phyloP scores from a whole-genome alignment of 495 filamentous ascomycete species.

The Recurvomyces mirabilis region DNA sequence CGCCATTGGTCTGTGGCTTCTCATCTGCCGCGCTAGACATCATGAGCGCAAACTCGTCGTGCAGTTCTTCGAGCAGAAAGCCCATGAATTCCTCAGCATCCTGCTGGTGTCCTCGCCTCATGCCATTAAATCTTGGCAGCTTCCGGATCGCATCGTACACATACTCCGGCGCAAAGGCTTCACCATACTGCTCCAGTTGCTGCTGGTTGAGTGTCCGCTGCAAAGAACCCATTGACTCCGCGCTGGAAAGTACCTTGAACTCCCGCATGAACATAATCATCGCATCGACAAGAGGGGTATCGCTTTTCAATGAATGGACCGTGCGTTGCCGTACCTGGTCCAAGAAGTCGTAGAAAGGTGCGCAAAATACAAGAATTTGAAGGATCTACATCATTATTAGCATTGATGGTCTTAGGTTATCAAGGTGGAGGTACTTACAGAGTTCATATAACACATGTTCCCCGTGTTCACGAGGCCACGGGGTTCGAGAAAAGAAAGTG shows the following conservation, averaged over 20 bases:
- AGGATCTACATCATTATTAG: conserved; percentile 49
- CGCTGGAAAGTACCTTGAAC: conserved; percentile 74
- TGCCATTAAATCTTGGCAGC: conserved; percentile 77
- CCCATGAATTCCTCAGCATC: conserved; percentile 97
- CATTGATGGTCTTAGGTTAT: not conserved
- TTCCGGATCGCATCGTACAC: conserved; percentile 86
- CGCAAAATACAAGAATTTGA: conserved; percentile 84
- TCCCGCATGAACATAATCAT: conserved; percentile 97
- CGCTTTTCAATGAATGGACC: conserved; percentile 82
- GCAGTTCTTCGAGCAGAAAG: conserved; percentile 81
- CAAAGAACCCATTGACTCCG: conserved; percentile 61
- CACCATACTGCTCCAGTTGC: conserved; percentile 83
- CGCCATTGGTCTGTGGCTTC: conserved; percentile 26
- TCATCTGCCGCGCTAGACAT: conserved; percentile 37
- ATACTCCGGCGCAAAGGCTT: conserved; percentile 85
- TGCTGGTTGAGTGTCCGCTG: conserved; percentile 60
- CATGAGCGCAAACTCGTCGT: conserved; percentile 78
- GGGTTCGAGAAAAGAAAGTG: conserved; percentile 80
- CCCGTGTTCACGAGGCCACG: conserved; percentile 91
- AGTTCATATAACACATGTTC: conserved; percentile 99
- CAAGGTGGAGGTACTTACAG: conserved; percentile 45
- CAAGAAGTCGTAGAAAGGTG: conserved; percentile 88
- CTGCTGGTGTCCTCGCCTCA: conserved; percentile 95
- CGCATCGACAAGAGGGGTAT: conserved; percentile 85
- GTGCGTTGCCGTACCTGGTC: conserved; percentile 76